Evolutionary conservation across 2,329 filamentous ascomycete genomes (phyloP).

Genomic region (Diaporthe helianthi): DNA sequence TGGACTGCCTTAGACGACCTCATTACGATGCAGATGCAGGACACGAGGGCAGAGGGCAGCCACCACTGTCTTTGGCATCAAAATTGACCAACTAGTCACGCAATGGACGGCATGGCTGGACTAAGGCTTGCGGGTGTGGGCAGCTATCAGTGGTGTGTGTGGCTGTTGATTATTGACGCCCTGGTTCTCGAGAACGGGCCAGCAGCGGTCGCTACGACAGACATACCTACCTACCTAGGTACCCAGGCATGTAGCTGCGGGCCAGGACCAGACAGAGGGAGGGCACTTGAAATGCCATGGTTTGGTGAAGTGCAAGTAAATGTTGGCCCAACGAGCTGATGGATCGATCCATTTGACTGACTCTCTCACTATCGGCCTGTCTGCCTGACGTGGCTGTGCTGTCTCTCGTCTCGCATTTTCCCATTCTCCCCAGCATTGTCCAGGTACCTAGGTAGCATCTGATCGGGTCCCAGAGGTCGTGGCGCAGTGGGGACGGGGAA

Average conservation of each 20-base stretch:
- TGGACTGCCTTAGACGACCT: neutral
- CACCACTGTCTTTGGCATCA: neutral
- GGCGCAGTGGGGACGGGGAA: slow-evolving; percentile 11
- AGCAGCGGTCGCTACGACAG: neutral
- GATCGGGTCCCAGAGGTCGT: slow-evolving; percentile 9
- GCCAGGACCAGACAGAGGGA: neutral
- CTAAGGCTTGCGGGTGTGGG: neutral
- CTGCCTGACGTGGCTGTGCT: neutral
- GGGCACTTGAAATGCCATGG: no score
- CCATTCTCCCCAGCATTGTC: neutral
- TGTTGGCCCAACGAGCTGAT: no score
- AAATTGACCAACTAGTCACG: neutral
- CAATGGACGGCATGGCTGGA: neutral
- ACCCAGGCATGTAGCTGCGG: neutral
- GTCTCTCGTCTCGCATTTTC: neutral
- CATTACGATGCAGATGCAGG: neutral
- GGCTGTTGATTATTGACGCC: neutral
- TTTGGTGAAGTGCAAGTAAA: neutral
- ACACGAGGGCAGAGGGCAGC: neutral
- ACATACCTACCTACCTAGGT: no score
- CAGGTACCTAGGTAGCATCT: slow-evolving; percentile 7
- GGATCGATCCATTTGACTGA: no score
- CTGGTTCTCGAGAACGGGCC: neutral
- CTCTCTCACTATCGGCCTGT: neutral
- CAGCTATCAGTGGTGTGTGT: neutral